Base-by-base conservation (phyloP, 2,329 filamentous ascomycete species). In the Pseudodiploospora longispora region DNA sequence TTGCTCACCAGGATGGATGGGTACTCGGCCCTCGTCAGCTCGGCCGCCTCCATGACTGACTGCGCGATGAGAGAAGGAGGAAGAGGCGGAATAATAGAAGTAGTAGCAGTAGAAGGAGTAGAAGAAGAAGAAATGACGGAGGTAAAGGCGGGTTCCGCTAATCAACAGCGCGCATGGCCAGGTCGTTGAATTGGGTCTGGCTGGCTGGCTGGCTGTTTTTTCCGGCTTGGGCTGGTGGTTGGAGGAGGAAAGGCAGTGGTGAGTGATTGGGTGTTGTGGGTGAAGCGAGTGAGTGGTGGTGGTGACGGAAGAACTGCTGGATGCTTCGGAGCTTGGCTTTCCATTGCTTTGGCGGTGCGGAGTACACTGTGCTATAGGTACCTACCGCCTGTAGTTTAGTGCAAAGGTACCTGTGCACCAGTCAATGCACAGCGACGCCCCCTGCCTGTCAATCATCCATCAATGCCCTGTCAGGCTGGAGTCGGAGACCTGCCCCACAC, bases 11-110 rank as follows among this genome's bases (percentile, higher is more conserved):
- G 83, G 79, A 97, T 83, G 56, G 82, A 83, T 65, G 91, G 89
- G 74, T 97, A 97, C 68, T 96, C 91, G 66, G 85, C 76, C 68
- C 89, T 81, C 63, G 86, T 83, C 60, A 91, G 77, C 59, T 83
- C 83, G 48, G 87, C 83, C 81, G 19, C 19, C n/a, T 47, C 46
- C 46, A 48, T 48, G 42, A 30, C 29, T 27, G 37, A 29, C 29
- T 10, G 27, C 29, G 19, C 27, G 37, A 29, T 29, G 30, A 30
- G 10, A 29, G 44, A 41, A 30, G 37, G 4, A 31, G 36, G 27
- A 1, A 33, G 31, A 12, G 36, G 36, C 10, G 36, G 36, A 9
- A 4, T 27, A 27, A 27, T 9, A 27, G 36, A 38, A 27, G 27
- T 28, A 19, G 19, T 38, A 9, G 19, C 36, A 28, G n/a, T 28